Conservation (phyloP, 2,329 filamentous ascomycete species). For the Fusarium praegraminearum region DNA sequence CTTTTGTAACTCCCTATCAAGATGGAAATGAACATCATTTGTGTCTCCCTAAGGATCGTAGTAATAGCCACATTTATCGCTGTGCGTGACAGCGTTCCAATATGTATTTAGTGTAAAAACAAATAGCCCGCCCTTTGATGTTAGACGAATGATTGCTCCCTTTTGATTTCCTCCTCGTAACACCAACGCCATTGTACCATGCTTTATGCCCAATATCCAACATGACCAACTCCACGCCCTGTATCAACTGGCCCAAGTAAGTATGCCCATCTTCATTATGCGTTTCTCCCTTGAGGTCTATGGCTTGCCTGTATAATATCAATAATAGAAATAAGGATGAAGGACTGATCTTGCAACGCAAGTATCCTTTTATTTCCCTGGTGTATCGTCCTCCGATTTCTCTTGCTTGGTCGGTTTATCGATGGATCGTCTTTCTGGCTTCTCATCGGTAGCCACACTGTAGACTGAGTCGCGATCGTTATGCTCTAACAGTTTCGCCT, state of each 20-base stretch:
- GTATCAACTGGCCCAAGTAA: neutral
- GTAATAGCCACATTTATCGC: neutral
- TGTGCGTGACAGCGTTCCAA: neutral
- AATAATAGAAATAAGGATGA: neutral
- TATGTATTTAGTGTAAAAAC: neutral
- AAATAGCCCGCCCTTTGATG: constrained; percentile 3
- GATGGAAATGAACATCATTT: neutral
- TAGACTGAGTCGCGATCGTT: constrained; percentile 10
- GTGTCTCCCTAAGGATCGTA: neutral
- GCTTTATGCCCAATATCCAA: neutral
- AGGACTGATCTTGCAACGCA: neutral
- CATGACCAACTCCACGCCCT: neutral
- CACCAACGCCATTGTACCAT: constrained; percentile 10
- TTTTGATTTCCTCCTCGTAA: neutral
- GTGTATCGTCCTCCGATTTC: constrained; percentile 2
- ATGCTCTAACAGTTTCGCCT: neutral
- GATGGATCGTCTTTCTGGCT: constrained; percentile 7
- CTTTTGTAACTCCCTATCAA: neutral
- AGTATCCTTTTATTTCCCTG: neutral
- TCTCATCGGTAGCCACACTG: constrained; percentile 6
- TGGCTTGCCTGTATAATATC: neutral
- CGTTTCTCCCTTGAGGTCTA: neutral
- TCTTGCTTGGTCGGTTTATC: constrained; percentile 5
- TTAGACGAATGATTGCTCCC: constrained; percentile 5
- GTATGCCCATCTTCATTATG: constrained; percentile 18